Percentiles rank a stretch among this genome's conserved stretches.
These are phyloP conservation scores for Penicillium sp. DNA, from an alignment of 2,329 filamentous ascomycete species.

Conservation along the genomic window DNA sequence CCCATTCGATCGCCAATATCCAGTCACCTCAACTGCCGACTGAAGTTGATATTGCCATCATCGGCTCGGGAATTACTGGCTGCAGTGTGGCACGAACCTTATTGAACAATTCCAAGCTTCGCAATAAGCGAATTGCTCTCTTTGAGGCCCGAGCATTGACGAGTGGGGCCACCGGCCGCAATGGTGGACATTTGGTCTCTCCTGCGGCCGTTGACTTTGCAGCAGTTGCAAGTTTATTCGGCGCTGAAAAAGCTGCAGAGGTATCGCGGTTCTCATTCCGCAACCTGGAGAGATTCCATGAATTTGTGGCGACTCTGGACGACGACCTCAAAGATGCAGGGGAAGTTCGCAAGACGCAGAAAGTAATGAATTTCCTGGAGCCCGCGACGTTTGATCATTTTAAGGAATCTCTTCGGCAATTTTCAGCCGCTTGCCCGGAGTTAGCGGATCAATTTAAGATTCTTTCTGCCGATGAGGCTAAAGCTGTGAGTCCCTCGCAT, in stretches of 20 bases:
- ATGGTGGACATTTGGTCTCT: conserved; percentile 3
- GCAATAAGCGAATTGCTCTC: neutral
- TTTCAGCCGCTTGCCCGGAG: conserved; percentile 1
- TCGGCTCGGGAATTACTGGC: conserved; percentile 31
- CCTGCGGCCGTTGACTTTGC: conserved; percentile 2
- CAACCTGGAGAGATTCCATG: conserved; percentile 4
- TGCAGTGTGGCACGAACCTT: conserved; percentile 28
- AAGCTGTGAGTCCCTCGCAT: neutral
- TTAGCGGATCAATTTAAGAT: conserved; percentile 3
- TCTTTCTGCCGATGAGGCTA: conserved; percentile 1
- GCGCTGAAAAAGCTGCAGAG: conserved; percentile 1
- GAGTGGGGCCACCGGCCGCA: neutral
- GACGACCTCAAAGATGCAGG: neutral
- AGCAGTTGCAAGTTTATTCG: neutral
- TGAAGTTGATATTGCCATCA: conserved; percentile 26
- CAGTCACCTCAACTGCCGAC: conserved; percentile 20
- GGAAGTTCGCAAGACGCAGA: conserved; percentile 1
- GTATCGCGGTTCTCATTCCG: conserved; percentile 3
- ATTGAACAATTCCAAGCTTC: conserved; percentile 11
- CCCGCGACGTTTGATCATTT: neutral
- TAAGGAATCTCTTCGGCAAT: conserved; percentile 2
- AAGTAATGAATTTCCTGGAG: conserved; percentile 6
- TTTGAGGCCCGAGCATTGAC: conserved; percentile 4
- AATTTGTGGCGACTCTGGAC: neutral
- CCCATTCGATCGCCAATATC: conserved; percentile 17